phyloP scores from a whole-genome alignment of 2,329 filamentous ascomycete species.

The Atkinsonella texensis region DNA sequence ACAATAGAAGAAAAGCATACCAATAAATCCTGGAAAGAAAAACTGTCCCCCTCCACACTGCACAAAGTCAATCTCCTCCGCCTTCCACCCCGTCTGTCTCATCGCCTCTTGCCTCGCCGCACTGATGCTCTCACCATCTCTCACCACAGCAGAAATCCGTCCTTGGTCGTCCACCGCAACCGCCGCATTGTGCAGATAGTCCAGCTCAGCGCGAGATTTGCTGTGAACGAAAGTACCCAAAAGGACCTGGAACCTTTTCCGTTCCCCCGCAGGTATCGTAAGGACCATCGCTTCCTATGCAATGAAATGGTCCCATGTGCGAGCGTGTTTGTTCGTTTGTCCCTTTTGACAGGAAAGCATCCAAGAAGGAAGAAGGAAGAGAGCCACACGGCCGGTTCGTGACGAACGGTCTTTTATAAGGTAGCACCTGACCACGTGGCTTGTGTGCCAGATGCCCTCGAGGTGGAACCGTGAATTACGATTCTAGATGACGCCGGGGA shows the following conservation, averaged over 20 bases:
- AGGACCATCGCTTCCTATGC: not conserved
- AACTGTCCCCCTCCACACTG: slow-evolving; percentile 43
- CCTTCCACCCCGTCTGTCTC: slow-evolving; percentile 32
- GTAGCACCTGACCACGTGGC: no score
- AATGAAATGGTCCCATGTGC: no score
- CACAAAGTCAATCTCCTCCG: slow-evolving; percentile 25
- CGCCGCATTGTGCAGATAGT: slow-evolving; percentile 38
- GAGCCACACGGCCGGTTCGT: no score
- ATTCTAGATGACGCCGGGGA: no score
- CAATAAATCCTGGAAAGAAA: slow-evolving; percentile 76
- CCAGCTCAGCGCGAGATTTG: slow-evolving; percentile 33
- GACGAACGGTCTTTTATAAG: no score
- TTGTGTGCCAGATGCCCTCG: no score
- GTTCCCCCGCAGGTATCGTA: slow-evolving; percentile 6
- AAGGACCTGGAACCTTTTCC: slow-evolving; percentile 32
- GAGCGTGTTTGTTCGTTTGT: no score
- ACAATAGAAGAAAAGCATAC: slow-evolving; percentile 28
- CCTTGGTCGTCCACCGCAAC: slow-evolving; percentile 38
- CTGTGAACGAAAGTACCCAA: slow-evolving; percentile 45
- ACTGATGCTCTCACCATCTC: slow-evolving; percentile 19
- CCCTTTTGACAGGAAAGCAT: no score
- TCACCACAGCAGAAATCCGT: slow-evolving; percentile 37
- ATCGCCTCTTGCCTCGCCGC: slow-evolving; percentile 22
- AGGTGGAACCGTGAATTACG: no score
- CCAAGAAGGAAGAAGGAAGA: no score